Evolutionary conservation across 805 yeast genomes (phyloP), one percentile per base, ranked within the genome.

Genomic region (Debaryomyces maramus): DNA sequence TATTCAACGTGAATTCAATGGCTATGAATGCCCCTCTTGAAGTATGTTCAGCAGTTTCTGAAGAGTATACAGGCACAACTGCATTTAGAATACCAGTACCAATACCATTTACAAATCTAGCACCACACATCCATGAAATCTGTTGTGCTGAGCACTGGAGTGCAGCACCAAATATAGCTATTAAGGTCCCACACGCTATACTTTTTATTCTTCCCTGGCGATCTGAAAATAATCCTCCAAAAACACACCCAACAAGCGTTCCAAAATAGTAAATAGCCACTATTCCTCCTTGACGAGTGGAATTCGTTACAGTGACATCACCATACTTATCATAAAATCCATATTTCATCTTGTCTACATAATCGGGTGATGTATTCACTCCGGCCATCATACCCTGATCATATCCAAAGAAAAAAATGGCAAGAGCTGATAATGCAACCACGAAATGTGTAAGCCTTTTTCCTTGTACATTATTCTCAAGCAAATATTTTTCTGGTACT

Each of bases 1-100:
- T 60, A 44, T 81, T 77, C 22, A 80, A 75, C 17, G 83, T 38
- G 86, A 33, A 87, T 58, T 81, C 85, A 52, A 81, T 63, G 40
- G 75, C 73, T 38, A 81, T 87, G 48, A 81, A 63, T 43, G 73
- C 63, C 48, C 88, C 88, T 66, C 88, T 77, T 45, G 68, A 71
- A 6, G 27, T 17, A 16, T 85, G 77, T 39, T 73, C 73, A 26
- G 87, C 75, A 65, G 79, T 72, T 58, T 84, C 91, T 2, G 88
- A 73, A 57, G 81, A 88, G 77, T 84, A 83, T 45, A 80, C 79
- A n/a, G 90, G 90, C 39, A 82, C 79, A 27, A 86, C 80, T 17
- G 87, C 80, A 19, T 87, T 82, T 55, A 77, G 77, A 53, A 83
- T 58, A 44, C 90, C 90, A 47, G 80, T 82, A 51, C 88, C 90